These are phyloP conservation scores for Coemansia sp. DNA, from an alignment of 192 early-diverging fungal species.

Conservation along the genomic window DNA sequence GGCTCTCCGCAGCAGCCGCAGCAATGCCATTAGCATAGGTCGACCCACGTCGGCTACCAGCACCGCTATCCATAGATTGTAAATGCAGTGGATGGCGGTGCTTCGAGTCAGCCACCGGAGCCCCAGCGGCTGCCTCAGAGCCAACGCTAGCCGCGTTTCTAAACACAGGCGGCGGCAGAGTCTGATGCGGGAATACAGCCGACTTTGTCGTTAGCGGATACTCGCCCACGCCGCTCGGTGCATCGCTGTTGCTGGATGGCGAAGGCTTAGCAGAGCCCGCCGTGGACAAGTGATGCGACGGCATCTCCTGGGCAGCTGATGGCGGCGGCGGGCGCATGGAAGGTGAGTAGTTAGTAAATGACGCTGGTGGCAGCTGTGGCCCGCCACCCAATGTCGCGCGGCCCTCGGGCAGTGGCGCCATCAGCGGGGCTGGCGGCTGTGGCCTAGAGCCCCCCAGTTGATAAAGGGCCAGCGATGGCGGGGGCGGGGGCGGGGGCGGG, in stretches of 20 bases:
- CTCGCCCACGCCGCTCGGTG: not conserved
- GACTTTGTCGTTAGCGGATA: not conserved
- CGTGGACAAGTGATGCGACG: not conserved
- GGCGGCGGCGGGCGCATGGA: slow-evolving; percentile 5
- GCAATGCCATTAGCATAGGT: slow-evolving; percentile 1
- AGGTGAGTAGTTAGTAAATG: slow-evolving; percentile 27
- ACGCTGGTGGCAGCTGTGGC: slow-evolving; percentile 14
- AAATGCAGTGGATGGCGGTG: not conserved
- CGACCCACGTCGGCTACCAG: slow-evolving; percentile 17
- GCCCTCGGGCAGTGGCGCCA: slow-evolving; percentile 33
- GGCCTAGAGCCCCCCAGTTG: not conserved
- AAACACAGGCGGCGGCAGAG: not conserved
- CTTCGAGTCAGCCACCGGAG: not conserved
- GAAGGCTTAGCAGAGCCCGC: not conserved
- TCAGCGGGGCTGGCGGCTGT: slow-evolving; percentile 9
- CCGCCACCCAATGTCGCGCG: not conserved
- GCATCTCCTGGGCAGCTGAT: not conserved
- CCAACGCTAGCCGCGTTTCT: not conserved
- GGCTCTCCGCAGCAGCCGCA: not conserved
- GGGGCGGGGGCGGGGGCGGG: slow-evolving; percentile 6
- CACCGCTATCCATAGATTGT: not conserved
- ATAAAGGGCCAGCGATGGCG: not conserved
- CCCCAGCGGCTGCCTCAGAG: not conserved
- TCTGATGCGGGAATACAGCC: not conserved
- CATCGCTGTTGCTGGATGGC: slow-evolving; percentile 7